Evolutionary conservation across 1,139 yeast species (phyloP), one percentile per base, ranked within the genome.

Genomic region (Zygosaccharomyces pseudobailii): DNA sequence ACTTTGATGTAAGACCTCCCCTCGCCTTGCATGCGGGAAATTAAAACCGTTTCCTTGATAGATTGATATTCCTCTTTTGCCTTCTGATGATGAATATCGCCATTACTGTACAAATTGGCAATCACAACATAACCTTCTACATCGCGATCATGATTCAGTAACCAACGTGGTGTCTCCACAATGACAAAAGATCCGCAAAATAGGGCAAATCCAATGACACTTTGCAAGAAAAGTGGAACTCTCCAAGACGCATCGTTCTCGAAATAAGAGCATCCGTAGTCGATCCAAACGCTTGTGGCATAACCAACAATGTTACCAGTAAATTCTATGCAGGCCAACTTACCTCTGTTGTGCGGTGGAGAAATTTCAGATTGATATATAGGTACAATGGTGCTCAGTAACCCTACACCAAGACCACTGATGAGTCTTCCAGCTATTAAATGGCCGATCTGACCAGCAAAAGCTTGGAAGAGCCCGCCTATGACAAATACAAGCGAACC

Each of bases 331-430:
- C 96, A 88, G 0, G 96, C 96, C 48, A 87, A 77, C 59, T 84
- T 80, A 1, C 97, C 97, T 51, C 97, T 75, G 56, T 84, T 87
- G 53, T 85, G 84, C 1, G 96, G 89, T 13, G 95, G 95, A 34
- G 94, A 82, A 50, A 90, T 87, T 65, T 90, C 97, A 5, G 88
- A 79, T 69, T 89, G 96, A 66, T 88, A 90, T 42, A 92, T 87
- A 0, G 97, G 97, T n/a, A 92, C 94, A 45, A 89, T 87, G 5
- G 96, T 87, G n/a, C 95, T 84, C 47, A 90, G 73, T 61, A 87
- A 76, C 9, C 97, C 97, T 40, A 90, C 90, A 13, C 96, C 96
- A 31, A 89, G 58, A 62, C 97, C 97, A 38, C 90, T 79, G 36
- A 89, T 75, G 40, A 88, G 75, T 56, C 97, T 75, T 0, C 97